These are phyloP conservation scores for Madurella mycetomatis DNA, from an alignment of 2,329 filamentous ascomycete species.

Conservation along the genomic window DNA sequence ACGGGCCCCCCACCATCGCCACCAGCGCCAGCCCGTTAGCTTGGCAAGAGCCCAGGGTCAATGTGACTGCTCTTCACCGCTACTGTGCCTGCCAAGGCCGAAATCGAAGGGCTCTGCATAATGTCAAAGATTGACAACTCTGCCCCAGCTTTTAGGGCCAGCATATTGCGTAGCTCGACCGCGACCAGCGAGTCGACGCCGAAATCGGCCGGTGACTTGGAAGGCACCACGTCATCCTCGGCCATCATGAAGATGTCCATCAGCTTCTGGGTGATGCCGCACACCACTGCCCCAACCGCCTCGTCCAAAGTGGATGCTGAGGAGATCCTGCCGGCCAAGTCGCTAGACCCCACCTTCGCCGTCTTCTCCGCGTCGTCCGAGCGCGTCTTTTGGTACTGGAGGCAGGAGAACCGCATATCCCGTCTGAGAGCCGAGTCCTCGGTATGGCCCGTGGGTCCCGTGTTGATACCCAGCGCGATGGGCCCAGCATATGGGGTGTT, in stretches of 20 bases:
- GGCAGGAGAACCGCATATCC: conserved; percentile 19
- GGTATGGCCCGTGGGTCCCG: conserved; percentile 14
- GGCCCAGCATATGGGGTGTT: conserved; percentile 9
- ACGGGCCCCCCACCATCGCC: not conserved
- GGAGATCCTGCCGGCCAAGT: conserved; percentile 11
- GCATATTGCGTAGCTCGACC: conserved; percentile 41
- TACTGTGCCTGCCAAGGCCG: conserved; percentile 15
- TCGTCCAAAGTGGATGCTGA: conserved; percentile 12
- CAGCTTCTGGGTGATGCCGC: conserved; percentile 29
- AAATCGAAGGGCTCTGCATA: conserved; percentile 26
- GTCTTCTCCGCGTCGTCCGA: not conserved
- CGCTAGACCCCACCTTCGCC: not conserved
- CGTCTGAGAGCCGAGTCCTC: conserved; percentile 11
- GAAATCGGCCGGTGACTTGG: conserved; percentile 30
- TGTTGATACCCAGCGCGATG: conserved; percentile 23
- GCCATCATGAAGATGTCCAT: conserved; percentile 32
- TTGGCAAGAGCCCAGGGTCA: not conserved
- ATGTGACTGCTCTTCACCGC: conserved; percentile 19
- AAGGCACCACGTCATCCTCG: conserved; percentile 28
- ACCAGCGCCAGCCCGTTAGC: not conserved
- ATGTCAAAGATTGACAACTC: conserved; percentile 37
- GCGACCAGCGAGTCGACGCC: conserved; percentile 42
- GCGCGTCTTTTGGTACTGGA: conserved; percentile 13
- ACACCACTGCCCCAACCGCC: conserved; percentile 19
- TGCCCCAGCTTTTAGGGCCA: conserved; percentile 33